phyloP scores from a whole-genome alignment of 306 rosid genomes.

The Fragaria vesca region DNA sequence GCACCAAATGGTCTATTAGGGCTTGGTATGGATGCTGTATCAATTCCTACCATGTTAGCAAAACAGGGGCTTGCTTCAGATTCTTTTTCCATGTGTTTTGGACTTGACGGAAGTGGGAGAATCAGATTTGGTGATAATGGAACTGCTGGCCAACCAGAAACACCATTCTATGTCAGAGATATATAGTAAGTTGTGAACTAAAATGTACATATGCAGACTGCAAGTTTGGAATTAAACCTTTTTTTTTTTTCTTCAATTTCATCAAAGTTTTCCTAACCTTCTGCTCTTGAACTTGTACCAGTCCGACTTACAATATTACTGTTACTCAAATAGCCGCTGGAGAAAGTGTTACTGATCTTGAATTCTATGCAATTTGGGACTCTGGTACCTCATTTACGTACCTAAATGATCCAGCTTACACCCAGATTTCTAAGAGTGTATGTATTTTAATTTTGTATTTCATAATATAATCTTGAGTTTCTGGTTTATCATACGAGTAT shows the following conservation, averaged over 20 bases:
- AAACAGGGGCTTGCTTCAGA: conserved; percentile 50
- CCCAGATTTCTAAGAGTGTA: conserved; percentile 52
- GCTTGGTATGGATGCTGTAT: conserved; percentile 62
- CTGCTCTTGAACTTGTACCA: conserved; percentile 31
- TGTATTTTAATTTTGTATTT: conserved; percentile 32
- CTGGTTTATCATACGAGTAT: conserved; percentile 2
- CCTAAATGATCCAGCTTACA: conserved; percentile 74
- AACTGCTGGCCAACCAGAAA: conserved; percentile 56
- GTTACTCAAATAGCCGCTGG: conserved; percentile 62
- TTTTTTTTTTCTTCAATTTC: background rate
- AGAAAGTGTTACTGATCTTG: conserved; percentile 35
- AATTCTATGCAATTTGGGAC: conserved; percentile 71
- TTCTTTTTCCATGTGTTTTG: conserved; percentile 95
- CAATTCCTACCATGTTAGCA: conserved; percentile 87
- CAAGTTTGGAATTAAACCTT: conserved; percentile 2
- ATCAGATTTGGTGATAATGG: conserved; percentile 80
- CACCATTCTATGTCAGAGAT: conserved; percentile 53
- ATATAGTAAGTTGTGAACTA: conserved; percentile 44
- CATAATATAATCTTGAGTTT: conserved; percentile 14
- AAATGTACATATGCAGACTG: background rate
- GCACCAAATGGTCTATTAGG: conserved; percentile 92
- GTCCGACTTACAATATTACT: conserved; percentile 68
- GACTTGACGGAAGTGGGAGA: conserved; percentile 59
- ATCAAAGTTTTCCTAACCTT: conserved; percentile 26
- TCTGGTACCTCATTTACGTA: conserved; percentile 86